Percentiles rank a stretch among this genome's conserved stretches.
Evolutionary conservation across 257 asterid genomes (phyloP).

Genomic region (Linaria vulgaris): DNA sequence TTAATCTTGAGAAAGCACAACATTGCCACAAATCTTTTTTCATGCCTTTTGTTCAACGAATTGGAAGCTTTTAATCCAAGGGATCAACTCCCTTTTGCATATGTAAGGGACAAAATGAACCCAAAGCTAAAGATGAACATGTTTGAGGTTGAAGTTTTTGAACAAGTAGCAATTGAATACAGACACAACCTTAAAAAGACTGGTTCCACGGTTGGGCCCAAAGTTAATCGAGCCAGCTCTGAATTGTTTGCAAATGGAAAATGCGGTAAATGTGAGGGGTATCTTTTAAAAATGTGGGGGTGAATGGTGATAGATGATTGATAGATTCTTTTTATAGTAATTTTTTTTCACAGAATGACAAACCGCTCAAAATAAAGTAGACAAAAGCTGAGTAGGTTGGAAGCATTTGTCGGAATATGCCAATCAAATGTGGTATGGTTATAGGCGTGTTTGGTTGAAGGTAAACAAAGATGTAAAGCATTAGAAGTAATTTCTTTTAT

Average conservation of each 20-base stretch:
- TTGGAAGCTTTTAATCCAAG: conserved; percentile 89
- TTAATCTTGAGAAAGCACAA: conserved; percentile 72
- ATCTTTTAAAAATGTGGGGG: conserved; percentile 78
- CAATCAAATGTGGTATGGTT: conserved; percentile 19
- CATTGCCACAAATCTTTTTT: conserved; percentile 51
- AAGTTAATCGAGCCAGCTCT: conserved; percentile 39
- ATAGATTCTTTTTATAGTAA: too few relatives aligned
- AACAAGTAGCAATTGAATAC: conserved; percentile 75
- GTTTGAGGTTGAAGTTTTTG: conserved; percentile 91
- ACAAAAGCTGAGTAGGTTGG: too few relatives aligned
- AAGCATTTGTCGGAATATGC: conserved; percentile 17
- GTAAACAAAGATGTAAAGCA: not conserved
- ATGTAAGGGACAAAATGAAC: conserved; percentile 77
- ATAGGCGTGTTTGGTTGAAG: conserved; percentile 23
- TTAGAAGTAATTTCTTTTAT: too few relatives aligned
- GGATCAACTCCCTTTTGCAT: conserved; percentile 85
- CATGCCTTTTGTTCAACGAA: conserved; percentile 86
- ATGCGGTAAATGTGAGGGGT: conserved; percentile 52
- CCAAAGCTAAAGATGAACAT: conserved; percentile 61
- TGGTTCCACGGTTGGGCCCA: conserved; percentile 40
- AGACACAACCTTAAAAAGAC: conserved; percentile 68
- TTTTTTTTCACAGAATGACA: conserved; percentile 18
- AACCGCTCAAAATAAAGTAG: not conserved
- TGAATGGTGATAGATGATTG: conserved; percentile 68
- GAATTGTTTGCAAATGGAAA: conserved; percentile 40